phyloP scores from a whole-genome alignment of 371 early-diverging fungal genomes.

The Rhizopus arrhizus region DNA sequence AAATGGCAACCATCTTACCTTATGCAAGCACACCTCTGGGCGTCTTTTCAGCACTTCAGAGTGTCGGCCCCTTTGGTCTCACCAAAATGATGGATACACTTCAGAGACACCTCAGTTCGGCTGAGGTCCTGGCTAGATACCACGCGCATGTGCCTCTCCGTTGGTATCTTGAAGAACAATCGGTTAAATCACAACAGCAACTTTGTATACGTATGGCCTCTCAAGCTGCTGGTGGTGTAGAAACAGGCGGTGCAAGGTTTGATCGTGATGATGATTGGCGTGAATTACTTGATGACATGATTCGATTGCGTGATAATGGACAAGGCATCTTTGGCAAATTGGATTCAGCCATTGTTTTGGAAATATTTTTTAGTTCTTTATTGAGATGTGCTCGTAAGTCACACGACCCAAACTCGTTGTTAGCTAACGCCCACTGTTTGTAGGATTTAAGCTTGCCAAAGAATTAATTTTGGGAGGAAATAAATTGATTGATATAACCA shows the following conservation, averaged over 20 bases:
- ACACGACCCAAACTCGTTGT: background rate
- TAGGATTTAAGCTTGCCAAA: slow-evolving; percentile 69
- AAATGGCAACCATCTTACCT: slow-evolving; percentile 37
- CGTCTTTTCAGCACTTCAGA: slow-evolving; percentile 51
- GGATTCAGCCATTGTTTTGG: slow-evolving; percentile 61
- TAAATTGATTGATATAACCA: slow-evolving; percentile 53
- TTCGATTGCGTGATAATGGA: slow-evolving; percentile 56
- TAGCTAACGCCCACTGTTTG: background rate
- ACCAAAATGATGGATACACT: slow-evolving; percentile 66
- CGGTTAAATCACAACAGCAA: slow-evolving; percentile 54
- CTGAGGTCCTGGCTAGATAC: slow-evolving; percentile 67
- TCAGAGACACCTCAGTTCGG: slow-evolving; percentile 65
- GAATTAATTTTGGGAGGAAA: slow-evolving; percentile 60
- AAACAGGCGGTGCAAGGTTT: slow-evolving; percentile 57
- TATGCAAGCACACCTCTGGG: slow-evolving; percentile 28
- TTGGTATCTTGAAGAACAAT: slow-evolving; percentile 60
- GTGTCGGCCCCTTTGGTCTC: slow-evolving; percentile 49
- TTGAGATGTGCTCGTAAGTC: slow-evolving; percentile 72
- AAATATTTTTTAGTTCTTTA: slow-evolving; percentile 68
- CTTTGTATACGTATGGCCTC: slow-evolving; percentile 69
- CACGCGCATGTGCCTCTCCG: slow-evolving; percentile 60
- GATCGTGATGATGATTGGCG: slow-evolving; percentile 75
- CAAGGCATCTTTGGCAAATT: slow-evolving; percentile 61
- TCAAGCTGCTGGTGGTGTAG: slow-evolving; percentile 62
- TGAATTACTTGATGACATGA: slow-evolving; percentile 67